Evolutionary conservation across 352 stramenopile species (phyloP), one percentile per base, ranked within the genome.

Genomic region (Phytophthora pinifolia): DNA sequence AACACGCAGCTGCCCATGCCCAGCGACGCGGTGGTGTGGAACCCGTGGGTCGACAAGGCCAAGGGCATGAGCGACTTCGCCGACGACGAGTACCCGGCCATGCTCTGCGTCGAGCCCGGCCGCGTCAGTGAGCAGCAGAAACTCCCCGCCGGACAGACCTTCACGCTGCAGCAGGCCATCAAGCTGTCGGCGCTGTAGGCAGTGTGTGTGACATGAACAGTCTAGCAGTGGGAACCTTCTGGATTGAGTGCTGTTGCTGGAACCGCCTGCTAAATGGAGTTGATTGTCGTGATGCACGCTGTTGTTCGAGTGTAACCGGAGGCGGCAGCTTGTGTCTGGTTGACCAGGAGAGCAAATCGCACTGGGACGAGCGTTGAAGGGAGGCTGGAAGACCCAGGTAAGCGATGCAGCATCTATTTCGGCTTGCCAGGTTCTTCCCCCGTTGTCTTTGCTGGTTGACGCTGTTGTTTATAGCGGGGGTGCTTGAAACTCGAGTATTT

Each of bases 21-120:
- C 20, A 86, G 70, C 45, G 89, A 97, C 59, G 76, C 76, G n/a
- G 92, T 98, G 13, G 85, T 98, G 27, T 98, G 91, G 92, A 98
- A 98, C 83, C 96, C 95, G 33, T 96, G 92, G 74, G 72, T 88
- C 35, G 83, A 93, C 41, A 99, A 98, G 67, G 88, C 94, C 30
- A 89, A 93, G 61, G 71, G 62, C 34, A 97, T 98, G 86, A 67
- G 66, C 46, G 95, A 99, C 74, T 98, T 98, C 74, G 89, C 77
- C 32, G 85, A 98, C 59, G 94, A 98, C 39, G 89, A 98, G 70
- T 98, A 97, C 63, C 51, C 88, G 39, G 77, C 85, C 29, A 98
- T 99, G 94, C 80, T 98, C 57, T 99, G 96, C 65, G 84, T 98
- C 36, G 95, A 99, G 69, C 95, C 96, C 9, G 95, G 95, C 15